A percentile compares a stretch with the other conserved stretches of the same genome.
phyloP scores from a whole-genome alignment of 371 early-diverging fungal species.

The Cladochytrium tenue region DNA sequence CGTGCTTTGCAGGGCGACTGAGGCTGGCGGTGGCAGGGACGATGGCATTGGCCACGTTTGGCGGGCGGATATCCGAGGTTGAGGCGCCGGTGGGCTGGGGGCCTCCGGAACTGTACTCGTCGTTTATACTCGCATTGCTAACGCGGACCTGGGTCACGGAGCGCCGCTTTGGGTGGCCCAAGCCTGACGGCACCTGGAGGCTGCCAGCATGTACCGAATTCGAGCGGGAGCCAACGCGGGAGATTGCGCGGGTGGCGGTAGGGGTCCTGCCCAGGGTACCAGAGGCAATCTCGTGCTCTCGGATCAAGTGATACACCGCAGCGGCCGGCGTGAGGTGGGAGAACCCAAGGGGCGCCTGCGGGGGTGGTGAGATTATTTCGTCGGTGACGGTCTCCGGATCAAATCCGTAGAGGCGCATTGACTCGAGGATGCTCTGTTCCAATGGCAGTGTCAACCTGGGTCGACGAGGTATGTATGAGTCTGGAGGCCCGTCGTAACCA shows the following conservation, averaged over 20 bases:
- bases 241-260: neutral
- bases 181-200: neutral
- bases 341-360: constrained; percentile 11
- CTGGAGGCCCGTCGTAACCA: constrained; percentile 32
- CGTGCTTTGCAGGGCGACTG: neutral
- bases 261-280: neutral
- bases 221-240: neutral
- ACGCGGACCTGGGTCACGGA: too few relatives aligned
- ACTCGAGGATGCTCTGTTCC: constrained; percentile 25
- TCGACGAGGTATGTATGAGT: constrained; percentile 34
- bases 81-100: neutral
- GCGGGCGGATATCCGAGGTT: too few relatives aligned
- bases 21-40: too few relatives aligned
- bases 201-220: neutral
- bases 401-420: constrained; percentile 41
- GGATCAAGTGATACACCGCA: constrained; percentile 35
- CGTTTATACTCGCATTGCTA: too few relatives aligned
- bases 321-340: constrained; percentile 29
- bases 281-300: constrained; percentile 25
- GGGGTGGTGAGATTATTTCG: constrained; percentile 2
- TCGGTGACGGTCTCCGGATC: constrained; percentile 13
- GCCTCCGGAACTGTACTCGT: neutral
- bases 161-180: neutral
- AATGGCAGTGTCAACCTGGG: constrained; percentile 20
- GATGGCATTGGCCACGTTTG: too few relatives aligned